Percentiles rank a stretch among this genome's conserved stretches.
Conservation (phyloP, 768 basidiomycete genomes). For the Agaricus blazei region DNA sequence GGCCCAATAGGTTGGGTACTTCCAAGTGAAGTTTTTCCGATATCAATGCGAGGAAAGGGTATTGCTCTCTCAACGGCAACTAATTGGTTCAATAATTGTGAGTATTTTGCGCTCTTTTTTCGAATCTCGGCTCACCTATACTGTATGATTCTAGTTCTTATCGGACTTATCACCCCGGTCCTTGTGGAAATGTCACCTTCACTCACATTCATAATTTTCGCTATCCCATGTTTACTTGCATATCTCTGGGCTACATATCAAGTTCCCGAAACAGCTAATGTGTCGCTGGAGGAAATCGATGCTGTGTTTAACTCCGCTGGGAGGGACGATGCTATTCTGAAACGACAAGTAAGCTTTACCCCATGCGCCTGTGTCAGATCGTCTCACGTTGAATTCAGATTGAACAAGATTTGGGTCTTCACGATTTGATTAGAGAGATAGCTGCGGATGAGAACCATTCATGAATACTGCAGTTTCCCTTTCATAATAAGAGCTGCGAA, state of each 20-base stretch:
- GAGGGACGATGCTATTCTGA: slow-evolving; percentile 44
- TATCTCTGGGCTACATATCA: slow-evolving; percentile 66
- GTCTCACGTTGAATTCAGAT: slow-evolving; percentile 35
- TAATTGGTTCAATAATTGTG: slow-evolving; percentile 85
- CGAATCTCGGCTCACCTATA: neutral
- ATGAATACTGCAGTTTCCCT: neutral
- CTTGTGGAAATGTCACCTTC: slow-evolving; percentile 57
- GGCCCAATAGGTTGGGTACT: slow-evolving; percentile 84
- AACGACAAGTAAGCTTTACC: slow-evolving; percentile 41
- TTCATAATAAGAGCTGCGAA: too few species aligned
- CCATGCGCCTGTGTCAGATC: neutral
- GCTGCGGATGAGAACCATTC: slow-evolving; percentile 12
- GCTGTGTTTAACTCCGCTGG: slow-evolving; percentile 59
- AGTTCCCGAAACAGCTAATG: slow-evolving; percentile 75
- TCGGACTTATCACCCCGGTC: slow-evolving; percentile 69
- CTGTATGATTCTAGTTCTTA: slow-evolving; percentile 45
- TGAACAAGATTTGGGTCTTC: slow-evolving; percentile 50
- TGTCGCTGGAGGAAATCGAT: slow-evolving; percentile 76
- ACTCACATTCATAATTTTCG: slow-evolving; percentile 68
- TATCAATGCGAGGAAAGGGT: slow-evolving; percentile 75
- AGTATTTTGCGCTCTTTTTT: slow-evolving; percentile 13
- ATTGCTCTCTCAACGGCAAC: slow-evolving; percentile 80
- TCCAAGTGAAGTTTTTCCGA: slow-evolving; percentile 78
- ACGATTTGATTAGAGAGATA: slow-evolving; percentile 37
- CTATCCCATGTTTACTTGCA: slow-evolving; percentile 56